A percentile compares a stretch with the other conserved stretches of the same genome.
These are phyloP conservation scores for Citeromyces hawaiiensis DNA, from an alignment of 1,139 yeast genomes.

Conservation along the genomic window DNA sequence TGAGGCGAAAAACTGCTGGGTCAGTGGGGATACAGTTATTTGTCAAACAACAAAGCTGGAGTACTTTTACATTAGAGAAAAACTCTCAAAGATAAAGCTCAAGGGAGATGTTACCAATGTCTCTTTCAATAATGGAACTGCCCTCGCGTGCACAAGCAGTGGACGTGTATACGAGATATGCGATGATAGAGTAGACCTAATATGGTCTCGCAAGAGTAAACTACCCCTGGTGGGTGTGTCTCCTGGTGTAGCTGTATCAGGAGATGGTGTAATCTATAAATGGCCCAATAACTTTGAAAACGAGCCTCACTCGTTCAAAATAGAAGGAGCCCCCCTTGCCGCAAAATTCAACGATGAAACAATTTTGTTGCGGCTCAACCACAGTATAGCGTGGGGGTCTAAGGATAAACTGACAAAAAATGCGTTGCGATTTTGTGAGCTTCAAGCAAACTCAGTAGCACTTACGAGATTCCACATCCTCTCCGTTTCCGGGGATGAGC, in stretches of 20 bases:
- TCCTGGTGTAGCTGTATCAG: neutral
- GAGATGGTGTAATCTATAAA: slow-evolving; percentile 30
- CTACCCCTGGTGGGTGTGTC: neutral
- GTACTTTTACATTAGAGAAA: slow-evolving; percentile 27
- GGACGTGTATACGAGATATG: slow-evolving; percentile 24
- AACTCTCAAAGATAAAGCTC: slow-evolving; percentile 20
- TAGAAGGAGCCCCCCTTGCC: neutral
- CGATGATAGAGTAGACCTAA: slow-evolving; percentile 27
- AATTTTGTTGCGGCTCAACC: slow-evolving; percentile 2
- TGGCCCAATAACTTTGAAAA: slow-evolving; percentile 25
- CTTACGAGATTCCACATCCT: slow-evolving; percentile 42
- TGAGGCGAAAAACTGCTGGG: slow-evolving; percentile 15
- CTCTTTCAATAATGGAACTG: slow-evolving; percentile 17
- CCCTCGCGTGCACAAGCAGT: slow-evolving; percentile 17
- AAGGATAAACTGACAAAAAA: slow-evolving; percentile 3
- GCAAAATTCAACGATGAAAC: neutral
- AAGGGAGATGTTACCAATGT: slow-evolving; percentile 28
- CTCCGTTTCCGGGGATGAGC: slow-evolving; percentile 25
- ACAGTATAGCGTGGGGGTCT: slow-evolving; percentile 1
- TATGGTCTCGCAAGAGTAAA: slow-evolving; percentile 27
- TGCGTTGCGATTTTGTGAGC: slow-evolving; percentile 9
- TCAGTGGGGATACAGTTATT: slow-evolving; percentile 31
- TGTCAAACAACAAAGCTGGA: slow-evolving; percentile 30
- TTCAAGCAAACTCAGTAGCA: slow-evolving; percentile 19
- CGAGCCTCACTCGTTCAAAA: slow-evolving; percentile 13